Conservation (phyloP, 1,284 basidiomycete species). For the Trichosporon sp. region DNA sequence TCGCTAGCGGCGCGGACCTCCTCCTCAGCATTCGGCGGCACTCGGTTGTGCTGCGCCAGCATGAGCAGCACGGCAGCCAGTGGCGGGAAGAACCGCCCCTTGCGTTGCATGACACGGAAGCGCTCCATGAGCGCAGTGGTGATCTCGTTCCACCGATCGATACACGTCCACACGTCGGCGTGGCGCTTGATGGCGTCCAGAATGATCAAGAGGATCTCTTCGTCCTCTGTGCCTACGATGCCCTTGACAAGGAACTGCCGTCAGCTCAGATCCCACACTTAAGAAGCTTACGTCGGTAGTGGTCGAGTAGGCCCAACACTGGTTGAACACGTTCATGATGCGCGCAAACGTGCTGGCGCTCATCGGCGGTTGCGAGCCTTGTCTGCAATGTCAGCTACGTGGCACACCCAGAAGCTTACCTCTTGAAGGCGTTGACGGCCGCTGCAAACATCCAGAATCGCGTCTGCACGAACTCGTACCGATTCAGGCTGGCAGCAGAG, state of each 20-base stretch:
- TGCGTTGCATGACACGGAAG: constrained; percentile 26
- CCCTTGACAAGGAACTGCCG: constrained; percentile 32
- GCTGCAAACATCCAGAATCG: constrained; percentile 37
- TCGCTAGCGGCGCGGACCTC: constrained; percentile 27
- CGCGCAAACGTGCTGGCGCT: constrained; percentile 37
- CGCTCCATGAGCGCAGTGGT: constrained; percentile 35
- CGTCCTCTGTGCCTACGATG: constrained; percentile 31
- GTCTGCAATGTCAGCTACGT: constrained; percentile 11
- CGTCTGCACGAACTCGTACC: constrained; percentile 38
- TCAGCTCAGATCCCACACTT: constrained; percentile 7
- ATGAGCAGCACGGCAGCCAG: constrained; percentile 27
- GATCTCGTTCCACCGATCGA: constrained; percentile 39
- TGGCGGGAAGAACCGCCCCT: constrained; percentile 23
- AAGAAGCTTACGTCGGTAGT: constrained; percentile 31
- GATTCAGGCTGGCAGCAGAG: constrained; percentile 23
- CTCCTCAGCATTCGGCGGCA: constrained; percentile 29
- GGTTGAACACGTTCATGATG: constrained; percentile 35
- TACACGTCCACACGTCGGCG: constrained; percentile 43
- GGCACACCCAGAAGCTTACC: constrained; percentile 9
- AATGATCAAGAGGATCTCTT: constrained; percentile 35
- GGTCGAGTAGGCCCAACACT: constrained; percentile 36
- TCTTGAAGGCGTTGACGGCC: constrained; percentile 25
- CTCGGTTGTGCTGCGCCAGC: constrained; percentile 26
- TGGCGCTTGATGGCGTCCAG: constrained; percentile 38
- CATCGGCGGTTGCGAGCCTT: constrained; percentile 28